Evolutionary conservation across 805 yeast genomes (phyloP), one percentile per base, ranked within the genome.

Genomic region (Nakazawaea siamensis): DNA sequence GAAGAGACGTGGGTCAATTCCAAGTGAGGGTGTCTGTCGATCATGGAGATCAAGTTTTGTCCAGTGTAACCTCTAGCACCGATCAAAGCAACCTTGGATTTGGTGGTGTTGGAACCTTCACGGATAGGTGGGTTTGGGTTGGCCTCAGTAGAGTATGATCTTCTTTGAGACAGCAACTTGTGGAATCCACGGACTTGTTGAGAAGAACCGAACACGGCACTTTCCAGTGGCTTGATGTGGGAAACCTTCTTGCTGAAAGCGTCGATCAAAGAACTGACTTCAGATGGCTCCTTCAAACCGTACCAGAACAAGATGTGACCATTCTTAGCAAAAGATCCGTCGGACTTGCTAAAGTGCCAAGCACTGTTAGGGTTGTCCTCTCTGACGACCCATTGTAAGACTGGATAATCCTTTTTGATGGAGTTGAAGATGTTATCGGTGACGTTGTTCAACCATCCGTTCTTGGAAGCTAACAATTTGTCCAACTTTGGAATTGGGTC

Each of bases 11-110:
- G 94, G 5, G 90, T 71, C 35, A 92, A 62, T 51, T 90, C 97
- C 46, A 92, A 66, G 55, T 73, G 74, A 29, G 95, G 94, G 61
- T 92, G 99, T 33, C 69, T 63, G 59, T 92, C 84, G 44, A 92
- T 82, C 65, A 92, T 68, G 24, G 80, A 72, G 44, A 92, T 86
- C 56, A 92, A 70, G 50, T 90, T 90, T 62, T 84, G 95, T 24
- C 98, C 99, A 14, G 97, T 90, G 62, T 72, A 86, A 20, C 99
- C 99, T 63, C 99, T 80, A 27, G 99, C 99, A 48, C 99, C 99
- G 54, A 92, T 90, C 49, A 92, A 71, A 1, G 96, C 98, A 31
- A 92, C 87, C 46, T 75, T 76, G 16, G 94, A 69, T 42, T 68
- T 68, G 27, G 68, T 56, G 26, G 68, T 67, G 64, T 78, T 82